Evolutionary conservation across 2,329 filamentous ascomycete genomes (phyloP).

Genomic region (Curvularia spicifera): DNA sequence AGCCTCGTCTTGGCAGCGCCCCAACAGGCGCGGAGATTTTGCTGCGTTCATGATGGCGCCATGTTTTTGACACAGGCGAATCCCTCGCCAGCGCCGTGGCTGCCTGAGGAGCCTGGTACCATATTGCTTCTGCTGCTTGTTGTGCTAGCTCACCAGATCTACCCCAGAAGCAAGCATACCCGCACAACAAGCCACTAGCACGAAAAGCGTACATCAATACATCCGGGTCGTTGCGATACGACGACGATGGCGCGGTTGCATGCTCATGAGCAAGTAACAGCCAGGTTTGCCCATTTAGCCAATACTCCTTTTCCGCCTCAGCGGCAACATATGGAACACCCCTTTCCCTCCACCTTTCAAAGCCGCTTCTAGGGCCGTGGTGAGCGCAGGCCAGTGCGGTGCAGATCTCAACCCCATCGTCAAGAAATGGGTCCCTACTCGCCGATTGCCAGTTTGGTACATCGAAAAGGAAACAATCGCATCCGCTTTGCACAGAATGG

Average conservation of each 20-base stretch:
- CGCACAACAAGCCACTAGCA: constrained; percentile 4
- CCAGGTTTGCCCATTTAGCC: constrained; percentile 16
- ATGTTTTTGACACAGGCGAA: background rate
- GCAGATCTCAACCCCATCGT: constrained; percentile 16
- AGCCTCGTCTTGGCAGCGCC: constrained; percentile 21
- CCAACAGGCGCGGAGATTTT: constrained; percentile 7
- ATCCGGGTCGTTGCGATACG: constrained; percentile 1
- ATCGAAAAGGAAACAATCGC: background rate
- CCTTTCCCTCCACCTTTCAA: background rate
- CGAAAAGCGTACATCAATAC: constrained; percentile 14
- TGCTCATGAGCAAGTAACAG: constrained; percentile 1
- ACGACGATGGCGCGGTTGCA: constrained; percentile 3
- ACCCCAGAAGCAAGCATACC: constrained; percentile 6
- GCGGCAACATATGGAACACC: background rate
- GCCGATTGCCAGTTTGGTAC: background rate
- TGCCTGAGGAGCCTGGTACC: constrained; percentile 4
- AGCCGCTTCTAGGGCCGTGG: constrained; percentile 3
- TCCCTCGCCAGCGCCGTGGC: constrained; percentile 9
- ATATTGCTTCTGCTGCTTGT: constrained; percentile 3
- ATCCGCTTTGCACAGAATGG: background rate
- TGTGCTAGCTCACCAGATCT: constrained; percentile 1
- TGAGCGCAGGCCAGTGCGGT: constrained; percentile 8
- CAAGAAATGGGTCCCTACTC: constrained; percentile 1
- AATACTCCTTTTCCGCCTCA: constrained; percentile 11
- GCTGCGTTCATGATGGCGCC: constrained; percentile 8